Evolutionary conservation across 805 yeast genomes (phyloP).

Genomic region (Millerago galiae): DNA sequence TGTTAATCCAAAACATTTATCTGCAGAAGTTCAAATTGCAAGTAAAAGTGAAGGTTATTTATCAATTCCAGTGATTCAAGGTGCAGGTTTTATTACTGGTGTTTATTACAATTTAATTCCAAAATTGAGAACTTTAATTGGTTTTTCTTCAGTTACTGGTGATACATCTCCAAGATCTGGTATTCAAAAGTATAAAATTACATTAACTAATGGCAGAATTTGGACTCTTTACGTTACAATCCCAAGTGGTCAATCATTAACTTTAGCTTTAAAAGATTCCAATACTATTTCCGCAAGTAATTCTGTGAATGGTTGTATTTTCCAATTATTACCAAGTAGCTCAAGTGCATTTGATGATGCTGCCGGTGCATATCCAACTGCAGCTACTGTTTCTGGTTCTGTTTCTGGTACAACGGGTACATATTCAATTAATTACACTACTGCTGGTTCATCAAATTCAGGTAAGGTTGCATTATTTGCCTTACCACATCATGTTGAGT

Average conservation of each 20-base stretch:
- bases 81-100: conserved; percentile 76
- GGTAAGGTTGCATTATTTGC: conserved; percentile 49
- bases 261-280: conserved; percentile 24
- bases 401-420: conserved; percentile 32
- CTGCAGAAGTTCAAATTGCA: conserved; percentile 25
- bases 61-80: conserved; percentile 64
- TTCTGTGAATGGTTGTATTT: conserved; percentile 40
- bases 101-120: conserved; percentile 50
- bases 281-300: conserved; percentile 37
- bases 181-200: conserved; percentile 47
- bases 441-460: conserved; percentile 39
- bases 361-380: conserved; percentile 56
- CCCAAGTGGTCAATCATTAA: conserved; percentile 33
- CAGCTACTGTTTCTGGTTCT: conserved; percentile 37
- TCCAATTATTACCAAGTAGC: conserved; percentile 57
- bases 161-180: conserved; percentile 32
- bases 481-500: conserved; percentile 56
- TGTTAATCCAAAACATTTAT: conserved; percentile 27
- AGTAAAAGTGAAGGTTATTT: conserved; percentile 32
- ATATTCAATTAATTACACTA: conserved; percentile 38
- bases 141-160: conserved; percentile 45
- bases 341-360: conserved; percentile 44
- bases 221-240: conserved; percentile 66
- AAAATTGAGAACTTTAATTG: conserved; percentile 53
- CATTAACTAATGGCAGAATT: conserved; percentile 45